These are phyloP conservation scores for Aspergillus sp. DNA, from an alignment of 2,329 filamentous ascomycete species.

Conservation along the genomic window DNA sequence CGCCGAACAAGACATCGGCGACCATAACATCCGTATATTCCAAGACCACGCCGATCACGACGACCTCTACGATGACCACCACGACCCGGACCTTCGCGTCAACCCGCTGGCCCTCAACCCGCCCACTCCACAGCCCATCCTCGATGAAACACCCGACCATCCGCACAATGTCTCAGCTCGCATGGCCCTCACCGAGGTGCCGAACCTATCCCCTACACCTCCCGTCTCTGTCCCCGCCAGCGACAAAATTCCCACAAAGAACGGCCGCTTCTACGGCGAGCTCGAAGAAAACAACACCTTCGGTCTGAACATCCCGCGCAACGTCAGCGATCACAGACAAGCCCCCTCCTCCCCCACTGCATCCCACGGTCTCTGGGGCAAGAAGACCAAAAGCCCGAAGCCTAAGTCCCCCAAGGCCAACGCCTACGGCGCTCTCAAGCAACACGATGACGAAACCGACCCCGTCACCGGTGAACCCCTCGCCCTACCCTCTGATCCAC, in stretches of 20 bases:
- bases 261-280: conserved; percentile 42
- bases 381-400: conserved; percentile 32
- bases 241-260: conserved; percentile 30
- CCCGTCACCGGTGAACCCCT: neutral
- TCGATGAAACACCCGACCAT: conserved; percentile 22
- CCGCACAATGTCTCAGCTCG: conserved; percentile 29
- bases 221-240: conserved; percentile 24
- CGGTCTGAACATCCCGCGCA: conserved; percentile 22
- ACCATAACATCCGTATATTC: conserved; percentile 35
- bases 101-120: conserved; percentile 49
- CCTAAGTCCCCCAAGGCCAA: conserved; percentile 33
- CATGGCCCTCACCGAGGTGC: conserved; percentile 32
- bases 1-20: conserved; percentile 36
- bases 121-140: conserved; percentile 40
- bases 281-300: conserved; percentile 22
- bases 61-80: conserved; percentile 19
- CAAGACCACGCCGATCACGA: conserved; percentile 30
- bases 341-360: neutral
- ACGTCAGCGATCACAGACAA: conserved; percentile 22
- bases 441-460: conserved; percentile 21
- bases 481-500: conserved; percentile 13
- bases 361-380: conserved; percentile 16
- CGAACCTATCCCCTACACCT: conserved; percentile 34
- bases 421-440: conserved; percentile 36
- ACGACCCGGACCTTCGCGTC: conserved; percentile 26